Conservation (phyloP, 75 land plant genomes). For the Selaginella tamariscina region DNA sequence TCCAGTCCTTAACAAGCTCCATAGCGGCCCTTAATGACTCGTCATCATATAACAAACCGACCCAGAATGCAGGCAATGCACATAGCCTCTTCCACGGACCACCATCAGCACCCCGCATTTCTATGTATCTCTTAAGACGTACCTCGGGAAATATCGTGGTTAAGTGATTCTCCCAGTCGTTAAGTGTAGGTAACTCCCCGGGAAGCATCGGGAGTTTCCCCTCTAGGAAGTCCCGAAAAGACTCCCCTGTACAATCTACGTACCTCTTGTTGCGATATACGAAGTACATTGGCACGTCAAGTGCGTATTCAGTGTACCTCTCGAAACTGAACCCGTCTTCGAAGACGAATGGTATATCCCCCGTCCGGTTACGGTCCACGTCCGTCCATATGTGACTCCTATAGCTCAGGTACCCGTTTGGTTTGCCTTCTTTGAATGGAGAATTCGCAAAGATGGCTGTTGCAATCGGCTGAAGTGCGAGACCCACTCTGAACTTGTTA, state of each 20-base stretch:
- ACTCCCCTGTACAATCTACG: conserved; percentile 81
- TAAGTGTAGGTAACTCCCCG: not conserved
- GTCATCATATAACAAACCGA: conserved; percentile 4
- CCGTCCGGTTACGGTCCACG: not conserved
- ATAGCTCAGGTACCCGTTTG: conserved; percentile 7
- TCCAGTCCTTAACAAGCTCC: not conserved
- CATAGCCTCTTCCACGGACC: conserved; percentile 8
- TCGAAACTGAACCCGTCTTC: conserved; percentile 65
- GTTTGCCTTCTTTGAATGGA: conserved; percentile 7
- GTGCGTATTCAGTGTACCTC: conserved; percentile 92
- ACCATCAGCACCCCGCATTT: conserved; percentile 10
- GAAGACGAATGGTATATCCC: conserved; percentile 2
- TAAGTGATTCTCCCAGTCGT: conserved; percentile 5
- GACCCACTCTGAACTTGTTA: conserved; percentile 5
- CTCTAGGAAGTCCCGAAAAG: conserved; percentile 85
- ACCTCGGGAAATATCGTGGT: conserved; percentile 1
- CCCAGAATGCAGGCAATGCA: conserved; percentile 7
- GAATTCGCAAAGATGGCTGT: conserved; percentile 11
- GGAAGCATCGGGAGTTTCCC: conserved; percentile 80
- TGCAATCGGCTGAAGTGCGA: not conserved
- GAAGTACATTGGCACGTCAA: conserved; percentile 98
- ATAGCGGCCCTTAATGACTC: not conserved
- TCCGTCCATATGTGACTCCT: conserved; percentile 8
- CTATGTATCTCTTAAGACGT: not conserved
- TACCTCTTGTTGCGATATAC: conserved; percentile 84